Evolutionary conservation across 257 asterid genomes (phyloP), one percentile per base, ranked within the genome.

Genomic region (Leonotis leonurus): DNA sequence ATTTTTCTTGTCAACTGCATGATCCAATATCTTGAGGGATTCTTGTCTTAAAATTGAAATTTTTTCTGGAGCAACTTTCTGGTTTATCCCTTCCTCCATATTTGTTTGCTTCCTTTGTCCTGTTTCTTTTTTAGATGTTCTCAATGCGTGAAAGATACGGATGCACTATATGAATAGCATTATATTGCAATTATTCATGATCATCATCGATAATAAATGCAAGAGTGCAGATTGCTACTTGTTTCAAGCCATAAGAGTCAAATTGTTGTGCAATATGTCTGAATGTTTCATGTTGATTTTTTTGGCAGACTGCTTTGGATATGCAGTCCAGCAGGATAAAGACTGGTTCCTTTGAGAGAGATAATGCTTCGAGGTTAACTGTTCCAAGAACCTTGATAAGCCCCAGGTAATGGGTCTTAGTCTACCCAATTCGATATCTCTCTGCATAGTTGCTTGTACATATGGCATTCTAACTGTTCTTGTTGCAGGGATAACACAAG

Each of bases 401-500:
- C 77, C 80, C 76, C 2, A 77, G 88, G 88, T 82, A 77, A 37
- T 26, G 12, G 21, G n/a, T n/a, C n/a, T n/a, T n/a, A n/a, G 43
- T 21, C 63, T 20, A n/a, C n/a, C n/a, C n/a, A 5, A 33, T 7
- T 54, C 54, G 7, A 12, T 43, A 14, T 14, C 9, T 3, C 17
- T 12, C 35, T 6, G 46, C 41, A 54, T 52, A n/a, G 51, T 64
- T 56, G 32, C 8, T 14, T 56, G 22, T 45, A 70, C 67, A 29
- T 59, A 13, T 62, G 49, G 20, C 59, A 24, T 20, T 37, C 30
- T 39, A 24, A 65, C 27, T 35, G 32, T 5, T 45, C 39, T 30
- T 17, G 64, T 51, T 45, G 54, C 80, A 88, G 96, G 86, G 96
- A 89, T 60, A 74, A 57, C 60, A 44, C 79, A 32, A 89, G 87